Evolutionary conservation across 495 filamentous ascomycete species (phyloP).

Genomic region (Trichoderma parareesei): DNA sequence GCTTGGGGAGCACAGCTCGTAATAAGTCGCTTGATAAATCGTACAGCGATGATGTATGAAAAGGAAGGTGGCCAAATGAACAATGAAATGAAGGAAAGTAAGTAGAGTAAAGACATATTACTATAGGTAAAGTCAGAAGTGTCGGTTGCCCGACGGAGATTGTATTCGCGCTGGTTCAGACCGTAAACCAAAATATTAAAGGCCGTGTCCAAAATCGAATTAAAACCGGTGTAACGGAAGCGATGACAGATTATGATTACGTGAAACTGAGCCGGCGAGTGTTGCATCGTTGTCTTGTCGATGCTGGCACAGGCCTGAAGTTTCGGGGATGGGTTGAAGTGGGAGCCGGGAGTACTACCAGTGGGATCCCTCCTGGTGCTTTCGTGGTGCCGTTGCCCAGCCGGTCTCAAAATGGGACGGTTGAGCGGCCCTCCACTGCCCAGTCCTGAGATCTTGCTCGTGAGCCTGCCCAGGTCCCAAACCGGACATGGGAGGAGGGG

Average conservation of each 20-base stretch:
- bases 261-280: not conserved
- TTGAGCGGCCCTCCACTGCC: constrained; percentile 21
- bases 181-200: constrained; percentile 13
- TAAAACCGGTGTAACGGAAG: constrained; percentile 18
- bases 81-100: constrained; percentile 7
- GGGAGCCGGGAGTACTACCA: constrained; percentile 1
- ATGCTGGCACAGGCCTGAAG: not conserved
- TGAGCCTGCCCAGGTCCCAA: constrained; percentile 14
- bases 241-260: constrained; percentile 15
- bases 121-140: constrained; percentile 16
- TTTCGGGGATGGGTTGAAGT: not conserved
- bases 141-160: constrained; percentile 31
- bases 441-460: constrained; percentile 7
- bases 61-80: constrained; percentile 13
- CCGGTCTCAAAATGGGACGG: constrained; percentile 33
- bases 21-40: not conserved
- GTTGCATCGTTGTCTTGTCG: too few species aligned
- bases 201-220: constrained; percentile 11
- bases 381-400: constrained; percentile 34
- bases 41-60: not conserved
- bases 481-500: constrained; percentile 18
- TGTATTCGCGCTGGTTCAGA: constrained; percentile 18
- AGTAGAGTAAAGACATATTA: constrained; percentile 13
- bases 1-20: not conserved
- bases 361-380: constrained; percentile 20